Base-by-base conservation (phyloP, 805 yeast genomes). In the Hagleromyces aurorensis region DNA sequence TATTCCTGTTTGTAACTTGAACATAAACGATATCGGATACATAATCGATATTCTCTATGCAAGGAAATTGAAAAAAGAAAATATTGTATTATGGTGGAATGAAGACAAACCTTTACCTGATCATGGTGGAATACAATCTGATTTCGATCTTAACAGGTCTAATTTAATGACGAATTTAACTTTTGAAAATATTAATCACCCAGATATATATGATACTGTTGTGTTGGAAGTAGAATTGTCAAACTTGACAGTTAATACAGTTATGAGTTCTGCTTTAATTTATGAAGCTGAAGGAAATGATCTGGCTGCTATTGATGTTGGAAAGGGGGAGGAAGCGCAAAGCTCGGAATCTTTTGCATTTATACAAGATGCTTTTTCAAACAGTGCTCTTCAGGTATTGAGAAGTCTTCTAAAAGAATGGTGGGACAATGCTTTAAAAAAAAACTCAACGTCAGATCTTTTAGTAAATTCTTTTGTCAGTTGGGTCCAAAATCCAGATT, bases 11-110 rank as follows among this genome's bases (percentile, higher is more conserved):
- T 84, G 97, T 50, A 89, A 91, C 47, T 58, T 89, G 40, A 76
- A 75, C 39, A 65, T 75, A n/a, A 89, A 81, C 34, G 80, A 83
- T 40, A 65, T 78, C 57, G 78, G 82, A 0, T 82, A 73, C 44
- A 62, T 86, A 44, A 80, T 89, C 36, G 99, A 91, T 55, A 69
- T 89, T 23, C 76, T 76, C 32, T 91, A 84, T 54, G 94, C 97
- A 0, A 66, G 98, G 46, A 66, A 76, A 29, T 65, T 91, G 33
- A 63, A 63, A 12, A 67, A 73, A 26, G 70, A 72, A 27, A 72
- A 75, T 36, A 70, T 82, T 22, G 78, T 89, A 5, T 60, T 93
- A 17, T 91, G 98, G 97, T 91, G 98, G 97, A 82, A 94, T 0
- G 72, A 77, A 3, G 65, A 67, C 11, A 36, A 46, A 12, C 81